phyloP scores from a whole-genome alignment of 2,329 filamentous ascomycete genomes.

The Ceratocystis cacaofunesta region DNA sequence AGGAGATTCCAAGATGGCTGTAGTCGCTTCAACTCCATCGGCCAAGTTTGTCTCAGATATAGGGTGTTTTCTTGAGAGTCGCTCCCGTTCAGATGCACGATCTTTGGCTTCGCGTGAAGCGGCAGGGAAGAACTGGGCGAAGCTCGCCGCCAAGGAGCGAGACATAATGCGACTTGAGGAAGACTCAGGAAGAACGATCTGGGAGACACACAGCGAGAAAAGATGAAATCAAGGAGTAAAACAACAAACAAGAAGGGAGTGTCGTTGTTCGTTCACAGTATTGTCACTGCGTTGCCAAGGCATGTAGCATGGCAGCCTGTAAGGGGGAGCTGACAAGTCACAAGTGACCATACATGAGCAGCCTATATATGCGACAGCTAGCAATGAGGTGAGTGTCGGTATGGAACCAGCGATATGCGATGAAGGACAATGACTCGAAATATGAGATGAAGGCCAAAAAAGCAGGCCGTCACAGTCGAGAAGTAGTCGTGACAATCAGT shows the following conservation, averaged over 20 bases:
- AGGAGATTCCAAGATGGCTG: background rate
- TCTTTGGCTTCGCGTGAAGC: slow-evolving; percentile 52
- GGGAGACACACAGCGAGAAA: background rate
- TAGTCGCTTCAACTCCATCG: background rate
- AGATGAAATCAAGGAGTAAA: background rate
- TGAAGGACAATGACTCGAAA: background rate
- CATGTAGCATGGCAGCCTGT: slow-evolving; percentile 12
- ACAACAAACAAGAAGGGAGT: background rate
- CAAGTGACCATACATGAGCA: slow-evolving; percentile 11
- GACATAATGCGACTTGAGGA: slow-evolving; percentile 46
- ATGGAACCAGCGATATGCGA: background rate
- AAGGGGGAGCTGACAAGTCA: slow-evolving; percentile 10
- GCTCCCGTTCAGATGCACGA: slow-evolving; percentile 46
- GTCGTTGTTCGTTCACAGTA: background rate
- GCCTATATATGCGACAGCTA: background rate
- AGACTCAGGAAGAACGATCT: background rate
- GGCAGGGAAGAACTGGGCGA: slow-evolving; percentile 74
- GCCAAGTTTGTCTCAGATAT: background rate
- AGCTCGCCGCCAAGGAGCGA: slow-evolving; percentile 60
- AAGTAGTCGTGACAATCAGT: background rate
- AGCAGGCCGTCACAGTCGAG: background rate
- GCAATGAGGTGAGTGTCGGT: background rate
- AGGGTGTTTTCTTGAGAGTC: slow-evolving; percentile 22
- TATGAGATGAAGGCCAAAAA: background rate
- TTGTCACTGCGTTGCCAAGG: slow-evolving; percentile 5